Base-by-base conservation (phyloP, 2,329 filamentous ascomycete species). In the Amauroascus niger region DNA sequence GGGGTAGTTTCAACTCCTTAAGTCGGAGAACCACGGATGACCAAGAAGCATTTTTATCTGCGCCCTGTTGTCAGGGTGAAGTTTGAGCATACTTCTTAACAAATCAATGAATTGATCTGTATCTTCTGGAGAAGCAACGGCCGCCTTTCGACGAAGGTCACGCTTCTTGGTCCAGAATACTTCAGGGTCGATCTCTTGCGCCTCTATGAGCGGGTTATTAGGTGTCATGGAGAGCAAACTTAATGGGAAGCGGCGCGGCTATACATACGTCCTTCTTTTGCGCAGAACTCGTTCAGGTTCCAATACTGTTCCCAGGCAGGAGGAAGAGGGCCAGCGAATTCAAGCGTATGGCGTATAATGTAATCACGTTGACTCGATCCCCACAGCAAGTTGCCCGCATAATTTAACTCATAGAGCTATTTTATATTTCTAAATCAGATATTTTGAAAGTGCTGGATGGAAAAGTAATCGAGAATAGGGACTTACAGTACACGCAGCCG, bases 21-120 rank as follows among this genome's bases (percentile, higher is more conserved):
- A n/a, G n/a, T n/a, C 28, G 16, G 45, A 48, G 26, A 49, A 49
- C 46, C 32, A 49, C 46, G 32, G 32, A 39, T 39, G 46, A n/a
- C 28, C 14, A 26, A 49, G 30, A 1, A 49, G 13, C 11, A 20
- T 16, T 6, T 20, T 39, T 6, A 39, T 18, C 26, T 26, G 46
- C 6, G 46, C 16, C 18, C 46, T 49, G 18, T 49, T 33, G 16
- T 49, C 18, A 8, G 46, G 46, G 20, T 49, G 5, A 3, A 39
- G 14, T 18, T 24, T 49, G n/a, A 49, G 46, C 46, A 49, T 49
- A 28, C 46, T 40, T 14, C 46, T 39, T n/a, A 49, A 49, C 46
- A 49, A 26, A 40, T 49, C 33, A 39, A 39, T n/a, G 9, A 49
- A 18, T 13, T 24, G 46, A 18, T 39, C 46, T 20, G 46, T 26